phyloP scores from a whole-genome alignment of 2,329 filamentous ascomycete species.

The Fusarium praegraminearum region DNA sequence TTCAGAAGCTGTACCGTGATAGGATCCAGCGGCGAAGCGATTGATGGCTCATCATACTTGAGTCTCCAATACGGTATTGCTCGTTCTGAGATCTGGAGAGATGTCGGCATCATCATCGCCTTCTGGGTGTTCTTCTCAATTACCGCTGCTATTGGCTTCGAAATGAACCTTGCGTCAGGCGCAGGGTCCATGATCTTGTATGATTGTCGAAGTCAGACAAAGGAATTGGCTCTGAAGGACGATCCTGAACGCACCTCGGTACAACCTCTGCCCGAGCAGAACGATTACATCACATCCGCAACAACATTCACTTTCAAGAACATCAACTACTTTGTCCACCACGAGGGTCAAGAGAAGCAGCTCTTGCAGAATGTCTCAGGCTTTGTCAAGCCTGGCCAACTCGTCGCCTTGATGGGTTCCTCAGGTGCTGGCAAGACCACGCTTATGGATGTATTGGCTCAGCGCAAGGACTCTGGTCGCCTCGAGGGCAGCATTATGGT shows the following conservation, averaged over 20 bases:
- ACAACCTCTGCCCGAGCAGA: not conserved
- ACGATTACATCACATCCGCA: not conserved
- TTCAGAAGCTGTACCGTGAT: not conserved
- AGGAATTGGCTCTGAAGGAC: not conserved
- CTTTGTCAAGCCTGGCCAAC: constrained; percentile 78
- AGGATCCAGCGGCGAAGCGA: not conserved
- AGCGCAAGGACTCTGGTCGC: constrained; percentile 86
- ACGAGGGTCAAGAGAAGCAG: constrained; percentile 68
- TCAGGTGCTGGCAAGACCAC: constrained; percentile 90
- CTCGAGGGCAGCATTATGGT: constrained; percentile 81
- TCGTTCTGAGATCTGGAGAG: not conserved
- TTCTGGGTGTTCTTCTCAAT: not conserved
- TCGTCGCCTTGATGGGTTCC: constrained; percentile 77
- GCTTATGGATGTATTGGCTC: constrained; percentile 84
- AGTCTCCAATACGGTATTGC: not conserved
- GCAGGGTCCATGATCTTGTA: not conserved
- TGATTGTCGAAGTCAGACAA: not conserved
- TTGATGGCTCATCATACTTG: not conserved
- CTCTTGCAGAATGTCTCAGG: constrained; percentile 72
- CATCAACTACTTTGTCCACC: constrained; percentile 74
- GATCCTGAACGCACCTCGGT: not conserved
- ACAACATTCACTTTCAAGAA: constrained; percentile 74
- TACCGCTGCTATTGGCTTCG: not conserved
- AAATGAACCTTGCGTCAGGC: not conserved
- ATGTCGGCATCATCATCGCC: not conserved